Percentiles rank a stretch among this genome's conserved stretches.
These are phyloP conservation scores for Vaccinium corymbosum DNA, from an alignment of 148 eudicot species.

Conservation along the genomic window DNA sequence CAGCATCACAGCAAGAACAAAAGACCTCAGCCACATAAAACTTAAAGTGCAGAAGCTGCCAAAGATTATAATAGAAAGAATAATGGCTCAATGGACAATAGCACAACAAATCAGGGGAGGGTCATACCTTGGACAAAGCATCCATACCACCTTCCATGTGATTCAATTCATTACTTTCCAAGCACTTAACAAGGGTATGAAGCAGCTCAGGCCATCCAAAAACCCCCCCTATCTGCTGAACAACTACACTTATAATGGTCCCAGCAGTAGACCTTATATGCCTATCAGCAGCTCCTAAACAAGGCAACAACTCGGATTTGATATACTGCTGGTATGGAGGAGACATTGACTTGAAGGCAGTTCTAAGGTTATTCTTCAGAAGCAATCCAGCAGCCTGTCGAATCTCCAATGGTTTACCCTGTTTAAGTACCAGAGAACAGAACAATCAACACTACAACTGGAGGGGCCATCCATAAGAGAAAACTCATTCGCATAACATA, in stretches of 20 bases:
- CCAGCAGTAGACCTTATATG: constrained; percentile 86
- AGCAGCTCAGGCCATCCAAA: constrained; percentile 88
- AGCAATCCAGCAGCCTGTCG: constrained; percentile 97
- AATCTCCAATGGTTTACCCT: constrained; percentile 81
- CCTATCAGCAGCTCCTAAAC: constrained; percentile 82
- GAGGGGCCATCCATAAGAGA: neutral
- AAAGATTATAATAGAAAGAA: neutral
- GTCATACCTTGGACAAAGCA: constrained; percentile 90
- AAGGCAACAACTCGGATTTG: constrained; percentile 76
- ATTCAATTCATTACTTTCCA: constrained; percentile 76
- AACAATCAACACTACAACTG: neutral
- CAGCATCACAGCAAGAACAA: neutral
- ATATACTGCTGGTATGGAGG: constrained; percentile 71
- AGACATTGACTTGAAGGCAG: constrained; percentile 59
- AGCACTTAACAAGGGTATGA: constrained; percentile 63
- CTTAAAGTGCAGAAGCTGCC: neutral
- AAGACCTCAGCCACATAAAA: neutral
- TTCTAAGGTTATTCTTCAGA: constrained; percentile 83
- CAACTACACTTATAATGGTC: constrained; percentile 78
- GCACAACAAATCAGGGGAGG: neutral
- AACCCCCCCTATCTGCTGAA: constrained; percentile 84
- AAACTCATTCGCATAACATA: neutral
- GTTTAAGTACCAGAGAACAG: constrained; percentile 12
- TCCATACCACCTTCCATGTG: constrained; percentile 99
- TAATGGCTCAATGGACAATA: neutral